Conservation (phyloP, 1,284 basidiomycete species). For the Macrocystidia cucumis region DNA sequence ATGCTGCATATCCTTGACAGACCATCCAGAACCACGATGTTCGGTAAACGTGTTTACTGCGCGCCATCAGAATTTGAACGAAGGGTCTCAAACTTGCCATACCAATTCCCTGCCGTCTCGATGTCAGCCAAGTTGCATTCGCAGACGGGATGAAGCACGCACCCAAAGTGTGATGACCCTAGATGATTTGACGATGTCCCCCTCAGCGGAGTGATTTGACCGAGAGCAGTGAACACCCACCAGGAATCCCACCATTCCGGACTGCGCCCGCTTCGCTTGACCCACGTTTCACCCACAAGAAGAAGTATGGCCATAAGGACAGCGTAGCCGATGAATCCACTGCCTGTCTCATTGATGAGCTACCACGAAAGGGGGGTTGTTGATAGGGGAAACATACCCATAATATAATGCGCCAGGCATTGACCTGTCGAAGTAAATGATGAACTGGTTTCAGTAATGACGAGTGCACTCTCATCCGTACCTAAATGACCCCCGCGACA, state of each 20-base stretch:
- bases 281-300: conserved; percentile 79
- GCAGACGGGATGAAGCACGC: conserved; percentile 17
- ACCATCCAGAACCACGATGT: conserved; percentile 76
- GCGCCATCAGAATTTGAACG: conserved; percentile 4
- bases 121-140: conserved; percentile 4
- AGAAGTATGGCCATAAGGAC: conserved; percentile 80
- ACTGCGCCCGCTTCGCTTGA: conserved; percentile 59
- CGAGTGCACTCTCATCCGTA: conserved; percentile 14
- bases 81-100: conserved; percentile 14
- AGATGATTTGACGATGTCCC: conserved; percentile 4
- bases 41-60: conserved; percentile 93
- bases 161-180: conserved; percentile 85
- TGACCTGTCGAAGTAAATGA: conserved; percentile 36
- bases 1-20: conserved; percentile 93
- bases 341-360: conserved; percentile 22
- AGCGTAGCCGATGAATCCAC: conserved; percentile 86
- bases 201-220: conserved; percentile 7
- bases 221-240: conserved; percentile 15
- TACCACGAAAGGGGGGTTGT: background rate
- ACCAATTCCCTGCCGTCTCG: conserved; percentile 45
- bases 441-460: background rate
- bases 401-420: conserved; percentile 88
- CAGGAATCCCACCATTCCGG: conserved; percentile 92
- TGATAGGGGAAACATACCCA: conserved; percentile 32
- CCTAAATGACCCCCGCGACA: conserved; percentile 65